phyloP scores from a whole-genome alignment of 371 early-diverging fungal genomes.

The Dentiscutata heterogama region DNA sequence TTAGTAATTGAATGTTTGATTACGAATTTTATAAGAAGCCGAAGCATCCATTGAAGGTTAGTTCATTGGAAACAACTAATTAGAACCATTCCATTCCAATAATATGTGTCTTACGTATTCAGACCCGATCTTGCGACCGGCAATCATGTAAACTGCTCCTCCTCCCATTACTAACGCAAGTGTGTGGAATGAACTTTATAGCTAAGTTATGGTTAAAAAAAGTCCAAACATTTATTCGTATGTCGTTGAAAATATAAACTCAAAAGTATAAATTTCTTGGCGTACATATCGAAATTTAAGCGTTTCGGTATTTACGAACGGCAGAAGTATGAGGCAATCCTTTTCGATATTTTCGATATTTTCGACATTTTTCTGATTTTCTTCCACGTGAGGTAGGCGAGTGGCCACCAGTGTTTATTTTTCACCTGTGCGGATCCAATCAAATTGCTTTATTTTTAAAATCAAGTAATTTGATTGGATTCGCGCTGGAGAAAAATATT shows the following conservation, averaged over 20 bases:
- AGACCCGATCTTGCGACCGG: conserved; percentile 58
- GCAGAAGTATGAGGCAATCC: no score
- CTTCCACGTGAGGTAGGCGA: neutral
- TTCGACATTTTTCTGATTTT: neutral
- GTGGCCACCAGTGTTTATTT: no score
- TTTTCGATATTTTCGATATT: neutral
- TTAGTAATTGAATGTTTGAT: neutral
- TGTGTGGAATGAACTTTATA: neutral
- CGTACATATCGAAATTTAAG: neutral
- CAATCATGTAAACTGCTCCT: conserved; percentile 50
- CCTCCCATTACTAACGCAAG: conserved; percentile 39
- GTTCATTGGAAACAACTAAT: neutral
- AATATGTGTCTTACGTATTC: conserved; percentile 55
- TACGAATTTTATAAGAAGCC: neutral
- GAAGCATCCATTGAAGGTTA: no score
- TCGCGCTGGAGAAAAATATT: no score
- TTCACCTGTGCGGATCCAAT: no score
- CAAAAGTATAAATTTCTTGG: neutral
- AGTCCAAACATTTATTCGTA: neutral
- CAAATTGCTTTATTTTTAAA: no score
- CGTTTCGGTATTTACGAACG: neutral
- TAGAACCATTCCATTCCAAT: neutral
- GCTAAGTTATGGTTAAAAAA: neutral
- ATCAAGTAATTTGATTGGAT: no score
- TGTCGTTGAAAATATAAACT: neutral